Evolutionary conservation across 345 rosid species (phyloP), one percentile per base, ranked within the genome.

Genomic region (Rhodamnia argentea): DNA sequence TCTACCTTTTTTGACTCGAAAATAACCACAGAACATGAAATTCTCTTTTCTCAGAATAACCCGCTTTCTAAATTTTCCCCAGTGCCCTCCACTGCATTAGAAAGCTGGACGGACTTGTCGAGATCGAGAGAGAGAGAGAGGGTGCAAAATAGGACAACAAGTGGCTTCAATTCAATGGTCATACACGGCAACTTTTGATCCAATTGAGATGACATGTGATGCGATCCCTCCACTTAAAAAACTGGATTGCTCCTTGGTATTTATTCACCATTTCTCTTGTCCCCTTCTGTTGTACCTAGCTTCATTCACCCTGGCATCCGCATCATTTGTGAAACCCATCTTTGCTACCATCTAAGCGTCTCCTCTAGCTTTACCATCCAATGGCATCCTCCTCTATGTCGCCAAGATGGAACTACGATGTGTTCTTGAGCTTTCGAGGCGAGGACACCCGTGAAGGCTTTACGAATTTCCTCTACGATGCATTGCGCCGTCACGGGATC

Each of bases 391-490:
- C 84, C 1, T 40, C 86, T 84, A 32, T 47, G 76, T 29, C 84
- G 10, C 70, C 83, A 75, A 53, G 58, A 18, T 84, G 85, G 88
- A 88, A 82, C 29, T 89, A 85, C 57, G 91, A 90, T 15, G 90
- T 88, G 81, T 90, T 89, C 86, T 82, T 89, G 84, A 90, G 92
- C 74, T 90, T 88, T 70, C 52, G 90, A 78, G 90, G 90, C 0
- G 87, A 86, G n/a, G 90, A 88, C 87, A 88, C 89, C 52, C 86
- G 91, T 44, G 84, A 88, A 32, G 87, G 83, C 84, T 89, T 90
- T 85, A 83, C 88, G 6, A 70, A 85, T 27, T 87, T 81, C 84
- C 87, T 90, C 24, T 87, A 85, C 47, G 88, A 57, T 50, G 85
- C 91, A 13, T 57, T 90, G 84, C 26, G 13, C 37, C 44, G 85